These are phyloP conservation scores for Talaromyces nanjingensis DNA, from an alignment of 495 filamentous ascomycete species.

Conservation along the genomic window DNA sequence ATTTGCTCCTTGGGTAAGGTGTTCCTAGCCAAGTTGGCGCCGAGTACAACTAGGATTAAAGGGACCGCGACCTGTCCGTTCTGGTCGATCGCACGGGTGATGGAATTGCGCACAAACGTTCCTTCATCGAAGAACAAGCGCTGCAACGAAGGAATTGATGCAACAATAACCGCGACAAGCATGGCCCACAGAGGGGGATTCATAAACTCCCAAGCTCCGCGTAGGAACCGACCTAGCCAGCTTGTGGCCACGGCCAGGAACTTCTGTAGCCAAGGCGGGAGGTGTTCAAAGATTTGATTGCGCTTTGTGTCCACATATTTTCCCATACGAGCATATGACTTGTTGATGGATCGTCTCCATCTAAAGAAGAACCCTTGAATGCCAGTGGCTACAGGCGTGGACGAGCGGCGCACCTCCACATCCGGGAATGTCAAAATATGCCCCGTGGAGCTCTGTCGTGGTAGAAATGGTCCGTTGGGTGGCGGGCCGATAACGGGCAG, in stretches of 20 bases:
- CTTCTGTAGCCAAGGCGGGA: constrained; percentile 56
- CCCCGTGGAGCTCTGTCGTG: constrained; percentile 29
- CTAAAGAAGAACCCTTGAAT: constrained; percentile 16
- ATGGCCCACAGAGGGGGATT: constrained; percentile 98
- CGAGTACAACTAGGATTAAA: constrained; percentile 91
- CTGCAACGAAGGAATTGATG: constrained; percentile 82
- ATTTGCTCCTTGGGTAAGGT: constrained; percentile 53
- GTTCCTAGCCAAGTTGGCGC: constrained; percentile 81
- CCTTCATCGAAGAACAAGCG: constrained; percentile 80
- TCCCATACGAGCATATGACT: constrained; percentile 12
- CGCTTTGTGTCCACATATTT: constrained; percentile 20
- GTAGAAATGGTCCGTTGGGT: constrained; percentile 32
- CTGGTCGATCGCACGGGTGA: constrained; percentile 79
- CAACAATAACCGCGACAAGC: constrained; percentile 80
- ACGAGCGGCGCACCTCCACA: constrained; percentile 21
- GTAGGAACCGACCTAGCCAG: constrained; percentile 44
- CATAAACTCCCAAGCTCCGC: constrained; percentile 85
- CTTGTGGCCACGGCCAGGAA: constrained; percentile 35
- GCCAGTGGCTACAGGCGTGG: constrained; percentile 14
- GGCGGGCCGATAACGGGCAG: constrained; percentile 26
- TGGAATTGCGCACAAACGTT: constrained; percentile 86
- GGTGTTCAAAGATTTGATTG: constrained; percentile 26
- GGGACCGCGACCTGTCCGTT: constrained; percentile 89
- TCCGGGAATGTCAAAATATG: constrained; percentile 39
- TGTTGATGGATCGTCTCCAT: constrained; percentile 18